Base-by-base conservation (phyloP, 805 yeast species). In the Saccharomyces paradoxus region DNA sequence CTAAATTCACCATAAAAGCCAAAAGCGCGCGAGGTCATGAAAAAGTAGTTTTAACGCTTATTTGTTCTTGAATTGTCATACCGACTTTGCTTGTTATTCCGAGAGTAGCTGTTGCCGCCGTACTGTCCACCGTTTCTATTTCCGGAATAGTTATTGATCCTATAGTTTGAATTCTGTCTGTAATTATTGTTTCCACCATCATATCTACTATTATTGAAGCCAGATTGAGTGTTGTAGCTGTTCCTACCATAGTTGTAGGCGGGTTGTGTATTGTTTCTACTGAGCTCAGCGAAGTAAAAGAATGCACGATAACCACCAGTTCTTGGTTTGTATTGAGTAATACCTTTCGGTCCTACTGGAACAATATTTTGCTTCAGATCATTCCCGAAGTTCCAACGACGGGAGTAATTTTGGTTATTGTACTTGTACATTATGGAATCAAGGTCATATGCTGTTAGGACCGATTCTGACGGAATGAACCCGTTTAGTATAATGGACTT, bases 401-500 rank as follows among this genome's bases (percentile, higher is more conserved):
- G 62, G 24, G 60, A 52, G 50, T 67, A 64, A 55, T 73, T 69
- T 52, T 67, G 59, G 37, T 70, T 67, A 50, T 73, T 71, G 54
- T 70, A 66, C 41, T 81, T 82, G 61, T 82, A 78, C 31, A 77
- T 63, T 13, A 89, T 74, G 10, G 77, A 72, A 58, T 85, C 89
- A 54, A 77, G 79, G 62, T 91, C 97, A 50, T 84, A 85, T 44
- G 79, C 81, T 4, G 82, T 81, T 49, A 92, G 73, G 7, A 84
- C 83, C 21, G 77, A 75, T 37, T 72, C 71, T 56, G 83, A 85
- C 4, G 89, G 79, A 56, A 82, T 81, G 64, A 75, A 89, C 0
- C 97, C 97, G 49, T 84, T 86, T 58, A 92, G 69, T 24, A 92
- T 74, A 86, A 94, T 87, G 1, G 96, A 86, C 66, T 92, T 94